These are phyloP conservation scores for Ceratobasidium sp. DNA, from an alignment of 1,284 basidiomycete species.

Conservation along the genomic window DNA sequence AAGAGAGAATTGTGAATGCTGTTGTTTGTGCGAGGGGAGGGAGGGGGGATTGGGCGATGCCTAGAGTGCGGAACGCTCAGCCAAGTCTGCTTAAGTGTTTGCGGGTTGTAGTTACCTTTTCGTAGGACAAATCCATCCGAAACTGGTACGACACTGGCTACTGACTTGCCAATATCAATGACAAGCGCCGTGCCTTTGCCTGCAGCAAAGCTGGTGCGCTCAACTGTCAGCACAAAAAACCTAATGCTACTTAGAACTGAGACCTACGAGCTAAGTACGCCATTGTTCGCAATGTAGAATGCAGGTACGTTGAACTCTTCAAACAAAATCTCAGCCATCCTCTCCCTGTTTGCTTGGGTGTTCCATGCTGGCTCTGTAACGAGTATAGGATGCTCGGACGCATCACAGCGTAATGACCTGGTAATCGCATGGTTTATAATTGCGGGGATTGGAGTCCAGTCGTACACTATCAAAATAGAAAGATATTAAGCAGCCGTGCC, in stretches of 20 bases:
- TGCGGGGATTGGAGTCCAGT: slow-evolving; percentile 77
- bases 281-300: slow-evolving; percentile 95
- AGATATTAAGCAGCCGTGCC: background rate
- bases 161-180: slow-evolving; percentile 90
- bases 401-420: slow-evolving; percentile 74
- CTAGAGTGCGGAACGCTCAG: slow-evolving; percentile 50
- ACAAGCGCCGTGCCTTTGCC: slow-evolving; percentile 94
- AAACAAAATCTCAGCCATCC: slow-evolving; percentile 96
- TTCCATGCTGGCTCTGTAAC: slow-evolving; percentile 98
- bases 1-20: slow-evolving; percentile 67
- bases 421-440: slow-evolving; percentile 79
- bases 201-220: slow-evolving; percentile 78
- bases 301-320: slow-evolving; percentile 95
- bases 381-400: slow-evolving; percentile 88
- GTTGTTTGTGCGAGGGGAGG: slow-evolving; percentile 79
- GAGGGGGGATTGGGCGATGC: slow-evolving; percentile 73
- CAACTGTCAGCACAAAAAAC: background rate
- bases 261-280: slow-evolving; percentile 91
- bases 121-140: slow-evolving; percentile 97
- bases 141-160: slow-evolving; percentile 91
- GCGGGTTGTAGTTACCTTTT: slow-evolving; percentile 68
- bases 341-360: slow-evolving; percentile 84
- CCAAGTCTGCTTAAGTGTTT: background rate
- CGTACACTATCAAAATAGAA: slow-evolving; percentile 63
- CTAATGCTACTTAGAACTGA: slow-evolving; percentile 3